Percentiles rank a stretch among this genome's conserved stretches.
Conservation (phyloP, 1,284 basidiomycete genomes). For the Cryptococcus hybrid region DNA sequence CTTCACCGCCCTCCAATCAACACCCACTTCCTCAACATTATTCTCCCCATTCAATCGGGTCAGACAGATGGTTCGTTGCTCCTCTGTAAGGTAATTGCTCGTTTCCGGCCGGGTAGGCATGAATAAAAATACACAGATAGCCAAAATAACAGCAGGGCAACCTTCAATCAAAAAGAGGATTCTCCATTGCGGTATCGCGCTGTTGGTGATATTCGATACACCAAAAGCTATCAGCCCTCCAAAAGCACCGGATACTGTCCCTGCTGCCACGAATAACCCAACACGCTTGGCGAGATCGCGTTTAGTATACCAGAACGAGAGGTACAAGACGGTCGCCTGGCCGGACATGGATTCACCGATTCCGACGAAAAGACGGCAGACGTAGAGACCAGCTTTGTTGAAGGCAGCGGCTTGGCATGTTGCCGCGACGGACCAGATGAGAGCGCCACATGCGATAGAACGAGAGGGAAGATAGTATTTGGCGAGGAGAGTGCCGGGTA, state of each 20-base stretch:
- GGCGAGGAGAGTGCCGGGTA: slow-evolving; percentile 42
- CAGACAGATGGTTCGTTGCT: slow-evolving; percentile 69
- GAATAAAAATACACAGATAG: slow-evolving; percentile 62
- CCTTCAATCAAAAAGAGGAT: slow-evolving; percentile 60
- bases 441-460: slow-evolving; percentile 47
- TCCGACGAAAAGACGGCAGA: slow-evolving; percentile 51
- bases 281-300: slow-evolving; percentile 51
- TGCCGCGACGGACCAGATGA: slow-evolving; percentile 51
- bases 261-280: slow-evolving; percentile 52
- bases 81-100: slow-evolving; percentile 65
- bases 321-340: slow-evolving; percentile 44
- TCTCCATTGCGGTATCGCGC: slow-evolving; percentile 35
- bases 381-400: slow-evolving; percentile 47
- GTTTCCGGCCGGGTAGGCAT: slow-evolving; percentile 77
- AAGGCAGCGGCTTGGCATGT: slow-evolving; percentile 46
- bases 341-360: slow-evolving; percentile 47
- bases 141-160: slow-evolving; percentile 59
- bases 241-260: slow-evolving; percentile 46
- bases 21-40: slow-evolving; percentile 57
- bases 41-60: slow-evolving; percentile 70
- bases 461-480: slow-evolving; percentile 45
- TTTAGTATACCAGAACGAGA: slow-evolving; percentile 50
- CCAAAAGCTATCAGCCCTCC: slow-evolving; percentile 47
- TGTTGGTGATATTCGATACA: slow-evolving; percentile 39
- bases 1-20: slow-evolving; percentile 54